Percentiles rank a stretch among this genome's conserved stretches.
Conservation (phyloP, 176 grass and related monocot species). For the Pharus latifolius region DNA sequence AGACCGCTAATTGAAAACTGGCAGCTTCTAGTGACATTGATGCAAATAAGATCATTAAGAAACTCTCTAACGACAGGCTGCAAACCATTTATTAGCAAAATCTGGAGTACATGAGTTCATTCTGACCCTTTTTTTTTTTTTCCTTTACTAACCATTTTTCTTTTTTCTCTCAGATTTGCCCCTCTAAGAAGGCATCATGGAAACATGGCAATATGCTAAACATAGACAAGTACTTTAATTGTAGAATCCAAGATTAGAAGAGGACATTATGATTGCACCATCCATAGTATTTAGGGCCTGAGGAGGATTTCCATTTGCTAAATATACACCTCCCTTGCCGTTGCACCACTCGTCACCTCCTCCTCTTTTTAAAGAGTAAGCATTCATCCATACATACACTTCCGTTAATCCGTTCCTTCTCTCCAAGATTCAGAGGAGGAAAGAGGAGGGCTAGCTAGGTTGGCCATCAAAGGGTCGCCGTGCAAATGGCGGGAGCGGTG, state of each 20-base stretch:
- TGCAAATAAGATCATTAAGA: conserved; percentile 46
- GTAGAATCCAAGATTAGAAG: no score
- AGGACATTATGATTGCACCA: background rate
- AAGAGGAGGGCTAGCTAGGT: no score
- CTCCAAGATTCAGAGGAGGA: no score
- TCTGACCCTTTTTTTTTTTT: background rate
- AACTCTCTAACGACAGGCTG: conserved; percentile 28
- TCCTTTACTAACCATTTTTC: background rate
- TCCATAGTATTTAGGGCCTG: conserved; percentile 19
- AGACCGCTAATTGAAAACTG: conserved; percentile 31
- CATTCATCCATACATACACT: no score
- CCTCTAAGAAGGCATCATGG: no score
- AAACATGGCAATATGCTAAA: no score
- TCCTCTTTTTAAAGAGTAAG: conserved; percentile 35
- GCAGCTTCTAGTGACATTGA: conserved; percentile 9
- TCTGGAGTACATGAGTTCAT: conserved; percentile 20
- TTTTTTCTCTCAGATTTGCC: no score
- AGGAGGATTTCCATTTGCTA: background rate
- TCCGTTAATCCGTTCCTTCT: no score
- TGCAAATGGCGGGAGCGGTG: conserved; percentile 34
- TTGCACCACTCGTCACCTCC: background rate
- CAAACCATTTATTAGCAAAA: conserved; percentile 28
- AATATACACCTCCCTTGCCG: conserved; percentile 24
- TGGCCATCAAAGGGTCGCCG: no score
- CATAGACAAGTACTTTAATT: no score